Conservation (phyloP, 768 basidiomycete species). For the Auricularia heimuer region DNA sequence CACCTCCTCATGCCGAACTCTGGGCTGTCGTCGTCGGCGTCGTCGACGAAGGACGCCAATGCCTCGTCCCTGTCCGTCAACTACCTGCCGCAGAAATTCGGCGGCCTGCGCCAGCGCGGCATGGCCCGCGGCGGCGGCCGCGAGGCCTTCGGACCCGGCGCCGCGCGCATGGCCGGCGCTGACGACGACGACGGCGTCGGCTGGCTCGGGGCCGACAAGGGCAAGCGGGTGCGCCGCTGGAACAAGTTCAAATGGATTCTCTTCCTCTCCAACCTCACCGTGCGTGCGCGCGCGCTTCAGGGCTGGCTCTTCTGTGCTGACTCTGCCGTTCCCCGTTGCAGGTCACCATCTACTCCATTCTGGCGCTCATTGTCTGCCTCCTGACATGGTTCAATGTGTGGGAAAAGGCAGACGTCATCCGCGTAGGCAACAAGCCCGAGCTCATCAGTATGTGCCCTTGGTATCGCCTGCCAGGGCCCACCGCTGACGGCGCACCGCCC, state of each 20-base stretch:
- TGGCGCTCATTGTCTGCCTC: slow-evolving; percentile 53
- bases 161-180: slow-evolving; percentile 41
- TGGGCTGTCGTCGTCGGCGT: neutral
- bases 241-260: slow-evolving; percentile 79
- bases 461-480: too few relatives aligned
- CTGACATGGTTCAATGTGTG: slow-evolving; percentile 73
- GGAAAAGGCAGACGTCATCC: slow-evolving; percentile 57
- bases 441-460: neutral
- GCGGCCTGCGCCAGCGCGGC: slow-evolving; percentile 34
- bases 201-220: slow-evolving; percentile 14
- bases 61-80: slow-evolving; percentile 45
- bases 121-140: slow-evolving; percentile 51
- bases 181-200: slow-evolving; percentile 50
- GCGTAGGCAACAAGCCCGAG: slow-evolving; percentile 57
- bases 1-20: neutral
- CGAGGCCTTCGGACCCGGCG: slow-evolving; percentile 50
- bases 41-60: neutral
- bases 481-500: neutral
- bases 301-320: neutral
- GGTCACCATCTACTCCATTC: slow-evolving; percentile 53
- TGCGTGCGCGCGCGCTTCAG: slow-evolving; percentile 20
- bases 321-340: slow-evolving; percentile 13
- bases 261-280: slow-evolving; percentile 52
- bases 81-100: slow-evolving; percentile 72
- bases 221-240: slow-evolving; percentile 48